Evolutionary conservation across 2,329 filamentous ascomycete genomes (phyloP), one percentile per base, ranked within the genome.

Genomic region (Zalaria sp.): DNA sequence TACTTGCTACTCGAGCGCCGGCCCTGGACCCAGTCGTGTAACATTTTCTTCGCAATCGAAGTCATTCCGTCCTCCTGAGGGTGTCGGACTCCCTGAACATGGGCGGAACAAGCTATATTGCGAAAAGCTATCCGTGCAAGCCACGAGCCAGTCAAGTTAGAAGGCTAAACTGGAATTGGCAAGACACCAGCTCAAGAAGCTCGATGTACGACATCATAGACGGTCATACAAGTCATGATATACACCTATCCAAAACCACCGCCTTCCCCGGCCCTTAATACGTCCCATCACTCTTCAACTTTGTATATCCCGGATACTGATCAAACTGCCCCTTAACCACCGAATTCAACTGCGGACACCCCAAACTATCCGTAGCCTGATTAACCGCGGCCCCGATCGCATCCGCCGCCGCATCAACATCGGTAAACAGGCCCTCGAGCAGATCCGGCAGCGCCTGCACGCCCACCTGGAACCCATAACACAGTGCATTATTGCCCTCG

Each of bases 401-500:
- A 43, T 57, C 43, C 27, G 62, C 41, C 5, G 63, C 52, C 2
- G 48, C 43, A 5, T 47, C 46, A 26, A 67, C 40, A 18, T 58
- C 55, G 1, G 49, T 46, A 39, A 66, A 61, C 4, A 69, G 27
- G 1, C 57, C 57, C 2, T 57, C 58, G 1, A 69, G 45, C 0
- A 66, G 49, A 51, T 68, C 67, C 1, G 68, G 69, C 1, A 63
- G 53, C 3, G 50, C 59, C 4, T 62, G 58, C 47, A 62, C 54
- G n/a, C 62, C 54, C 8, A 58, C 50, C 39, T 71, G 60, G 28
- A 63, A 57, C 5, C 51, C 58, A 44, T 67, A 65, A 46, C 68
- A 72, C 10, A 62, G 40, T 5, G 64, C 52, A 49, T 73, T 70
- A 54, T 73, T 69, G 9, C 65, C 66, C 42, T 72, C 45, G 1